These are phyloP conservation scores for Moricandia arvensis DNA, from an alignment of 345 rosid genomes.

Conservation along the genomic window DNA sequence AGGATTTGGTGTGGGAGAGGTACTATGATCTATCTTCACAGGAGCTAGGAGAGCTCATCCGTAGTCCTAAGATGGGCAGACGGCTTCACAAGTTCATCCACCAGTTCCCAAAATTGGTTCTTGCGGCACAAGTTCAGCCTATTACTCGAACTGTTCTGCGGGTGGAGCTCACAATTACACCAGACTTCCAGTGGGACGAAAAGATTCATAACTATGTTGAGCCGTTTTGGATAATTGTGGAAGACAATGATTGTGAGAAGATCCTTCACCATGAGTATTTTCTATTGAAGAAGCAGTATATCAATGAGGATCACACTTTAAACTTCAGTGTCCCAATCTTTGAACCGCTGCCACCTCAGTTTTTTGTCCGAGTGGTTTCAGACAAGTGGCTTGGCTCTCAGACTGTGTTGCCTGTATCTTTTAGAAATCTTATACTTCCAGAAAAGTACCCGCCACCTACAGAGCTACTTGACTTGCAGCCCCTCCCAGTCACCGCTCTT, in stretches of 20 bases:
- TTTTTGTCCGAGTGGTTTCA: constrained; percentile 84
- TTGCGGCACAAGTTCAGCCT: constrained; percentile 88
- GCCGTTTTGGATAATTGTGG: constrained; percentile 94
- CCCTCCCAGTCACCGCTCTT: constrained; percentile 87
- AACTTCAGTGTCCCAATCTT: constrained; percentile 89
- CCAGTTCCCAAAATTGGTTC: constrained; percentile 82
- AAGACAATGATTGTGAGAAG: constrained; percentile 92
- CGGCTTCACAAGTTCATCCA: constrained; percentile 83
- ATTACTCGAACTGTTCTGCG: constrained; percentile 79
- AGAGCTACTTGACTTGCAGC: constrained; percentile 89
- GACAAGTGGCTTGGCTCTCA: constrained; percentile 95
- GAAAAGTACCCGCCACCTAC: constrained; percentile 99
- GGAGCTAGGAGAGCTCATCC: constrained; percentile 92
- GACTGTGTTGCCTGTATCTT: constrained; percentile 84
- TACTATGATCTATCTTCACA: constrained; percentile 86
- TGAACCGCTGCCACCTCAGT: constrained; percentile 96
- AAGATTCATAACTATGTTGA: constrained; percentile 90
- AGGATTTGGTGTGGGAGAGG: constrained; percentile 97
- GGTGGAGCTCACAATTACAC: constrained; percentile 87
- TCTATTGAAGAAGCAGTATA: constrained; percentile 82
- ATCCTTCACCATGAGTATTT: constrained; percentile 94
- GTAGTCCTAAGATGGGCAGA: constrained; percentile 83
- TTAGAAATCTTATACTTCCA: constrained; percentile 93
- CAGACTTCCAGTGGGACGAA: constrained; percentile 96
- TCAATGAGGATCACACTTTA: constrained; percentile 80